Evolutionary conservation across 768 basidiomycete genomes (phyloP), one percentile per base, ranked within the genome.

Genomic region (Boletellus sp.): DNA sequence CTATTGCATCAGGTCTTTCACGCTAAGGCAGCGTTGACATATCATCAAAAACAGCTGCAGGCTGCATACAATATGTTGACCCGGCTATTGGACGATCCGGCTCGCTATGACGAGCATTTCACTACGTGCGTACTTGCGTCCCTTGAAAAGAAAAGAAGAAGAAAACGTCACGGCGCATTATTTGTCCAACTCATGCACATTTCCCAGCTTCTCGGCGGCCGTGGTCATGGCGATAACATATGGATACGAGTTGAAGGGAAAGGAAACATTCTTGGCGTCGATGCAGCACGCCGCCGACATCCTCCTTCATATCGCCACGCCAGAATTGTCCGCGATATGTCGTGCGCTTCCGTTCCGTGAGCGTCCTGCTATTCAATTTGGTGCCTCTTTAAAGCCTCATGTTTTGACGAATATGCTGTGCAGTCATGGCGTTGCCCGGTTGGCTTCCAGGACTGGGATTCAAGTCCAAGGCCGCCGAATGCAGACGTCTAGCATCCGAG

Each of bases 401-500:
- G 19, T 32, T 1, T 40, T 51, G 4, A 52, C 12, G 12, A 32
- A 8, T n/a, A 15, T 26, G 10, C 15, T 15, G 17, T 43, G 5
- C 15, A 65, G 66, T 62, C 16, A 45, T 32, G 22, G 19, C 38
- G 1, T 19, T 64, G 17, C 64, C 59, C 0, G 47, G 35, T 3
- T 68, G 66, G 68, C 36, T 68, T 20, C 68, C 63, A 0, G 61
- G 63, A 9, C 55, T 66, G 43, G 42, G 51, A 3, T 58, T 65
- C 53, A 60, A 64, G 28, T 38, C 49, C 20, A 17, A 50, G 22
- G 55, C 59, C 3, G 22, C 36, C 2, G 46, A 54, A 26, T 66
- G 54, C 16, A 32, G 45, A 3, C 50, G 35, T 34, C 24, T 54
- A 17, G 28, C 36, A 4, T 11, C 23, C 9, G 54, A 59, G 4